phyloP scores from a whole-genome alignment of 208 protist genomes.

The Acanthamoeba quina region DNA sequence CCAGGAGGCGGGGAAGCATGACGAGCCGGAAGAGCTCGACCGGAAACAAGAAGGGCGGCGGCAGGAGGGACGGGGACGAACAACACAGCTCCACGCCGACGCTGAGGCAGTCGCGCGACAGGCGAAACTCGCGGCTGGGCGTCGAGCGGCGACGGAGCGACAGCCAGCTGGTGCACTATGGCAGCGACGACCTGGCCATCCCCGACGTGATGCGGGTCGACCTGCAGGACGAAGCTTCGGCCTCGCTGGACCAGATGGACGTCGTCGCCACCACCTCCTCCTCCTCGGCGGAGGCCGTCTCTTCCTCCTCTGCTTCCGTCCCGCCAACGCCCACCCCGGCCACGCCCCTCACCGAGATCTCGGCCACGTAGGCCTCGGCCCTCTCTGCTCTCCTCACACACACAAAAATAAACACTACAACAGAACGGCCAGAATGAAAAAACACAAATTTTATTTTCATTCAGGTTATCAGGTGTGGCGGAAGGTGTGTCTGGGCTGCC shows the following conservation, averaged over 20 bases:
- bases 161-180: conserved; percentile 33
- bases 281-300: neutral
- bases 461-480: no score
- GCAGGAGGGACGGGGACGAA: neutral
- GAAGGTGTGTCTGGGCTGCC: no score
- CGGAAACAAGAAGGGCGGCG: conserved; percentile 13
- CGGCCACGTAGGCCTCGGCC: neutral
- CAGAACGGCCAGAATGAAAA: no score
- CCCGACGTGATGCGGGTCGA: conserved; percentile 40
- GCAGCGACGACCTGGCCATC: conserved; percentile 39
- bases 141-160: conserved; percentile 36
- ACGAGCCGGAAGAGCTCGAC: neutral
- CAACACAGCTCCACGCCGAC: neutral
- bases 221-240: neutral
- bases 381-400: neutral
- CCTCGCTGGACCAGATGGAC: conserved; percentile 27
- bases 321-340: conserved; percentile 13
- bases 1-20: conserved; percentile 5
- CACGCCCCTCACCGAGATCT: neutral
- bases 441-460: no score
- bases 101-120: neutral
- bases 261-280: neutral
- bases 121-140: conserved; percentile 2
- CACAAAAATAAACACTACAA: neutral
- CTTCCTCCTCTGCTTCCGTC: neutral